Evolutionary conservation across 345 rosid species (phyloP), one percentile per base, ranked within the genome.

Genomic region (Lumnitzera littorea): DNA sequence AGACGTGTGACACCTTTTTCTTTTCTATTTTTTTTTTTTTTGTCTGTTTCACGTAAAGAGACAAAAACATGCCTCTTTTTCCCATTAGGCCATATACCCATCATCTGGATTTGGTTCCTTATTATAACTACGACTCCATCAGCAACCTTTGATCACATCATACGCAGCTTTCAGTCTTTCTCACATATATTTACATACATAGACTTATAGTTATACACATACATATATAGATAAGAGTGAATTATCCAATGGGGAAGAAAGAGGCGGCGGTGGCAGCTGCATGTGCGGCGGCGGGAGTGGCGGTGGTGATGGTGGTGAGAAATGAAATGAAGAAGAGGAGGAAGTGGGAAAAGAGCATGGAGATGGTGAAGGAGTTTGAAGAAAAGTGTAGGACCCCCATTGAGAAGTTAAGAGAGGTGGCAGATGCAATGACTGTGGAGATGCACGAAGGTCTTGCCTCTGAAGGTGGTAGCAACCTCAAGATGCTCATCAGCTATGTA

Each of bases 371-470:
- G 63, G 89, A 83, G 53, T 74, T 91, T 3, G 87, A 85, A 62
- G 91, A 82, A 23, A 82, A 78, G 76, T 86, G 95, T 60, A 92
- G 75, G 64, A 74, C 96, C 14, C 95, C 96, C 8, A 64, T 72
- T 27, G 73, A 70, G 70, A 89, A 82, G 77, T 81, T 91, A 50
- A 75, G 72, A 58, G 86, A 84, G 81, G 79, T 88, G 64, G 98
- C 95, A 2, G 95, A 91, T 17, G 96, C 98, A 17, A 84, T 91
- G 98, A 65, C 85, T 46, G 89, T 73, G 50, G 95, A 88, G 91
- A 91, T 91, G 95, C 88, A 85, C 74, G 92, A 92, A 2, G 98
- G 95, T 13, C 92, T 91, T 13, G 89, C 91, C 8, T 89, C 92
- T 1, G 96, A 91, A 17, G 92, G 95, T 64, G 96, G 92, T 5